Evolutionary conservation across 1,284 basidiomycete genomes (phyloP).

Genomic region (Rhodotorula sp.): DNA sequence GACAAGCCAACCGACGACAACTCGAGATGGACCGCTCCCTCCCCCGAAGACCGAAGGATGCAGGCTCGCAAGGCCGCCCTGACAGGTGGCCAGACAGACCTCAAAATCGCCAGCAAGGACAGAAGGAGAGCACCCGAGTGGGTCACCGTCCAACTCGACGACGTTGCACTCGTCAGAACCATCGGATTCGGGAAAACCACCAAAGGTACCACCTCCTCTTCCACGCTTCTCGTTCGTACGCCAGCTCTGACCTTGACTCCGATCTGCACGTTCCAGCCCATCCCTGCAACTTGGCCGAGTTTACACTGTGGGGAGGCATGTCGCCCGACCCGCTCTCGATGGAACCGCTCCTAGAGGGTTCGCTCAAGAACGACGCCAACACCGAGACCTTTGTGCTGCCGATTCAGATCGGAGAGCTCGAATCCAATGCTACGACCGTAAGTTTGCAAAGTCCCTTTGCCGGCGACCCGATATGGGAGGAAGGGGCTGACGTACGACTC

Average conservation of each 20-base stretch:
- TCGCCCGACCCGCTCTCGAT: constrained; percentile 38
- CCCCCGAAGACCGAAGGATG: constrained; percentile 20
- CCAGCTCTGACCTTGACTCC: neutral
- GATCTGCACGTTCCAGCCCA: constrained; percentile 32
- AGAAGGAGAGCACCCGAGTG: constrained; percentile 44
- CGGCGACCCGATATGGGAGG: neutral
- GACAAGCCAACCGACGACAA: constrained; percentile 43
- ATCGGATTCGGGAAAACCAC: constrained; percentile 49
- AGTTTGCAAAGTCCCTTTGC: neutral
- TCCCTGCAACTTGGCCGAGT: constrained; percentile 49
- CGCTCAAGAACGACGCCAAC: constrained; percentile 46
- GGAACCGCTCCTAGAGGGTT: constrained; percentile 44
- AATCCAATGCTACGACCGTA: neutral
- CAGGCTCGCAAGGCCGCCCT: constrained; percentile 22
- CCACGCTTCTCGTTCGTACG: neutral
- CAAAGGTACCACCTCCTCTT: constrained; percentile 37
- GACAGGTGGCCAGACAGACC: neutral
- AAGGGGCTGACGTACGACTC: too few species aligned
- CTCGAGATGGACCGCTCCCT: constrained; percentile 42
- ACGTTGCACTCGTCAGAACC: constrained; percentile 41
- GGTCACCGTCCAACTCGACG: constrained; percentile 47
- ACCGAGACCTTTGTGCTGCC: constrained; percentile 44
- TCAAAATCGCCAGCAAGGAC: constrained; percentile 7
- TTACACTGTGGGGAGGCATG: constrained; percentile 48
- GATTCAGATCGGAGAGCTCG: constrained; percentile 21